Percentiles rank a stretch among this genome's conserved stretches.
Conservation (phyloP, 768 basidiomycete genomes). For the Imleria badia region DNA sequence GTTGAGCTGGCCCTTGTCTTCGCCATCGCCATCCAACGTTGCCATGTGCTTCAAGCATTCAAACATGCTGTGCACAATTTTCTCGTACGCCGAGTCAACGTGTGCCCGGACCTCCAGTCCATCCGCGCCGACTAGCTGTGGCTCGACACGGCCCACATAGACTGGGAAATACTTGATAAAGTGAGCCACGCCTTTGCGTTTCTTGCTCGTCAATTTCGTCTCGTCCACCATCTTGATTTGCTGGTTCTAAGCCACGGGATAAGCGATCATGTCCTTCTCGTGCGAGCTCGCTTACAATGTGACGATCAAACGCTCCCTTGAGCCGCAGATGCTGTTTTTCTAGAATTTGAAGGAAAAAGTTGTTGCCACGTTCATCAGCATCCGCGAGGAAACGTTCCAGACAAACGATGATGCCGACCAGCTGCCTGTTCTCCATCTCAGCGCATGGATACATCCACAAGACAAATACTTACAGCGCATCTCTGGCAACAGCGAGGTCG, state of each 20-base stretch:
- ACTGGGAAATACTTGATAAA: slow-evolving; percentile 93
- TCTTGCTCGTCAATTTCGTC: slow-evolving; percentile 89
- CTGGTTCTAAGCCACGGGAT: slow-evolving; percentile 53
- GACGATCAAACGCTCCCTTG: slow-evolving; percentile 74
- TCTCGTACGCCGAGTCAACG: slow-evolving; percentile 85
- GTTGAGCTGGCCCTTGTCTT: slow-evolving; percentile 96
- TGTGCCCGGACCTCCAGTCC: slow-evolving; percentile 71
- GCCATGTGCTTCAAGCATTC: slow-evolving; percentile 94
- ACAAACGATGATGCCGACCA: slow-evolving; percentile 77
- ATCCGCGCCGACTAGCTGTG: slow-evolving; percentile 76
- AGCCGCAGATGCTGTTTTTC: slow-evolving; percentile 83
- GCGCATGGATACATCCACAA: background rate
- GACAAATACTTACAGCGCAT: slow-evolving; percentile 56
- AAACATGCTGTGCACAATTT: slow-evolving; percentile 88
- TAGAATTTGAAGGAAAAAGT: slow-evolving; percentile 68
- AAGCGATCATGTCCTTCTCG: background rate
- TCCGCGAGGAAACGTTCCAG: slow-evolving; percentile 77
- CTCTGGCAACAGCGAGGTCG: slow-evolving; percentile 72
- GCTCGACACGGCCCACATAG: slow-evolving; percentile 82
- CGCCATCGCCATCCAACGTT: slow-evolving; percentile 88
- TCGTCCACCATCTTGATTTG: slow-evolving; percentile 88
- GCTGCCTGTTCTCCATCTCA: slow-evolving; percentile 54
- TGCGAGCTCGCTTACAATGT: slow-evolving; percentile 49
- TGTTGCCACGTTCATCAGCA: slow-evolving; percentile 76
- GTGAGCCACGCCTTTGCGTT: slow-evolving; percentile 86